These are phyloP conservation scores for Penicillium lividum DNA, from an alignment of 495 filamentous ascomycete genomes.

Conservation along the genomic window DNA sequence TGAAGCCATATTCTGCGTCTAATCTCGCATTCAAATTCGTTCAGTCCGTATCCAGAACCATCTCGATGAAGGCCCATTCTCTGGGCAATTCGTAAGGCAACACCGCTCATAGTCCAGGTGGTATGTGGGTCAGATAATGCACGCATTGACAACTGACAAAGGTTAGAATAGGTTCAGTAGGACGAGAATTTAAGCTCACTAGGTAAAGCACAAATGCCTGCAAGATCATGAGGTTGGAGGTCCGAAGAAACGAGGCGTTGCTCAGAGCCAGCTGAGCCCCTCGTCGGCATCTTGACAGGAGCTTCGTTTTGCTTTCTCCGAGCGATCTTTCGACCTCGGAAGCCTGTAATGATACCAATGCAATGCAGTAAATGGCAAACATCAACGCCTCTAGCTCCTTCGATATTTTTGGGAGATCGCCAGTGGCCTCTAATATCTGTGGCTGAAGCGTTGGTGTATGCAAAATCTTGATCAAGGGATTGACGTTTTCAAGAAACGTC, in stretches of 20 bases:
- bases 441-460: constrained; percentile 62
- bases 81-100: constrained; percentile 44
- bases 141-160: constrained; percentile 32
- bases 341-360: constrained; percentile 40
- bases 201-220: constrained; percentile 50
- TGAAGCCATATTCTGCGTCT: constrained; percentile 46
- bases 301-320: constrained; percentile 37
- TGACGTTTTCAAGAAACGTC: constrained; percentile 64
- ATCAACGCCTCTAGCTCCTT: constrained; percentile 47
- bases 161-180: constrained; percentile 5
- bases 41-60: constrained; percentile 35
- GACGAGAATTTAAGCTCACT: constrained; percentile 19
- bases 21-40: constrained; percentile 48
- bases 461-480: constrained; percentile 70
- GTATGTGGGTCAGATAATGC: constrained; percentile 39
- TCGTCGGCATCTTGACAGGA: constrained; percentile 43
- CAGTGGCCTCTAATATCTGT: constrained; percentile 41
- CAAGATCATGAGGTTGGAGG: constrained; percentile 43
- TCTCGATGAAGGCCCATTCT: constrained; percentile 49
- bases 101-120: constrained; percentile 45
- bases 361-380: constrained; percentile 51
- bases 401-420: constrained; percentile 31
- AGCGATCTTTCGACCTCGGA: constrained; percentile 44
- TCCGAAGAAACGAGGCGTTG: constrained; percentile 48
- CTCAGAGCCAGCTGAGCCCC: constrained; percentile 47